Percentiles rank a stretch among this genome's conserved stretches.
These are phyloP conservation scores for Rhodotorula paludigena DNA, from an alignment of 768 basidiomycete genomes.

Conservation along the genomic window DNA sequence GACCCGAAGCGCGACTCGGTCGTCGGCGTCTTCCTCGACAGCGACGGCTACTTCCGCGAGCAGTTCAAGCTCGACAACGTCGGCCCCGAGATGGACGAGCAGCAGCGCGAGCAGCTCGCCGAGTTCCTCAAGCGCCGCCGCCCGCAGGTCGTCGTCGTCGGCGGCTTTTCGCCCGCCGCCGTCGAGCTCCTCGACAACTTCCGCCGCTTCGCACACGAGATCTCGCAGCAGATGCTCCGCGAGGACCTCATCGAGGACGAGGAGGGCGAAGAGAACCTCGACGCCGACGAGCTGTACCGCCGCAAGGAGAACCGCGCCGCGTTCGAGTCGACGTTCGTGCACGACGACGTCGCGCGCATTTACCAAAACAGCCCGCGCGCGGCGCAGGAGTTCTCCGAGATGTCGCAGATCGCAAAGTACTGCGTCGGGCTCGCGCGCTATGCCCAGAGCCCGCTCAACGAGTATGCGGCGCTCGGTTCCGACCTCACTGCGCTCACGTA, in stretches of 20 bases:
- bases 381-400: conserved; percentile 69
- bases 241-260: conserved; percentile 9
- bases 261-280: conserved; percentile 7
- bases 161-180: conserved; percentile 61
- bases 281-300: neutral
- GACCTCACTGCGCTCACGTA: conserved; percentile 80
- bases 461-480: conserved; percentile 80
- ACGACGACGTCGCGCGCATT: conserved; percentile 86
- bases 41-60: conserved; percentile 83
- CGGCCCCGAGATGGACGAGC: conserved; percentile 17
- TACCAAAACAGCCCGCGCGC: conserved; percentile 88
- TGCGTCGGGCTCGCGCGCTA: conserved; percentile 92
- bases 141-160: conserved; percentile 82
- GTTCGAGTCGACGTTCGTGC: conserved; percentile 62
- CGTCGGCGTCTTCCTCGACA: conserved; percentile 75
- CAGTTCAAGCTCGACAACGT: conserved; percentile 84
- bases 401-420: conserved; percentile 76
- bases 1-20: conserved; percentile 88
- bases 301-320: conserved; percentile 52
- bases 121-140: conserved; percentile 75
- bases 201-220: neutral
- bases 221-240: neutral
- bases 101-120: conserved; percentile 56
- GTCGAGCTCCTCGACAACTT: conserved; percentile 41
- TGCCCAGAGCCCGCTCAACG: conserved; percentile 85